A percentile compares a stretch with the other conserved stretches of the same genome.
These are phyloP conservation scores for Populus davidiana DNA, from an alignment of 345 rosid species.

Conservation along the genomic window DNA sequence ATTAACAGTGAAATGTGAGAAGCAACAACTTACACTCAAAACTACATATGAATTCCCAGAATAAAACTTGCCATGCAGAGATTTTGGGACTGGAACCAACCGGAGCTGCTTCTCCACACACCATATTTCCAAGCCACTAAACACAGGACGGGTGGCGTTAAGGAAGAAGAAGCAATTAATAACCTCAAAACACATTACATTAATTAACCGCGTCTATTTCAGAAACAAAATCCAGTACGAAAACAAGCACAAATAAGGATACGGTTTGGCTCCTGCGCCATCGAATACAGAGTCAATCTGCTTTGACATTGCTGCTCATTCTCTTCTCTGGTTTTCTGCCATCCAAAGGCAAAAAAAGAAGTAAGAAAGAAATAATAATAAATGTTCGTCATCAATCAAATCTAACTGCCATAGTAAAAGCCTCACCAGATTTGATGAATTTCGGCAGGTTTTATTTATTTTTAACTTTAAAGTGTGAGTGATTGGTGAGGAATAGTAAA, in stretches of 20 bases:
- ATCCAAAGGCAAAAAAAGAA: not conserved
- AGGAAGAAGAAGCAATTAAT: conserved; percentile 11
- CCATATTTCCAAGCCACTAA: conserved; percentile 82
- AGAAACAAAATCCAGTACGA: not conserved
- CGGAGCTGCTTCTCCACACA: conserved; percentile 48
- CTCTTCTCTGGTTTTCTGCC: not conserved
- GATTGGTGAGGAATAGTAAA: no score
- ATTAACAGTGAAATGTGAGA: not conserved
- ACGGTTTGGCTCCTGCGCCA: conserved; percentile 63
- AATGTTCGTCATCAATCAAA: no score
- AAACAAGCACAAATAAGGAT: conserved; percentile 11
- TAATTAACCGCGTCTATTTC: not conserved
- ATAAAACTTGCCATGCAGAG: conserved; percentile 64
- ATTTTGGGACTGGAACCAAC: conserved; percentile 51
- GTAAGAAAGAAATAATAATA: no score
- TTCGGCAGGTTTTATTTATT: no score
- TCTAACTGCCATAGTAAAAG: no score
- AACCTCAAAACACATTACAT: not conserved
- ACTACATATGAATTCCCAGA: conserved; percentile 66
- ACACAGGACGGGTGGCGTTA: not conserved
- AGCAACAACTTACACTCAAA: conserved; percentile 46
- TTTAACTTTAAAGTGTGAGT: no score
- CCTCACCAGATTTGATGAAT: no score
- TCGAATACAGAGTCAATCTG: conserved; percentile 53
- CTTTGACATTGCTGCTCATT: conserved; percentile 39